Conservation (phyloP, 768 basidiomycete species). For the Xanthoconium purpureum region DNA sequence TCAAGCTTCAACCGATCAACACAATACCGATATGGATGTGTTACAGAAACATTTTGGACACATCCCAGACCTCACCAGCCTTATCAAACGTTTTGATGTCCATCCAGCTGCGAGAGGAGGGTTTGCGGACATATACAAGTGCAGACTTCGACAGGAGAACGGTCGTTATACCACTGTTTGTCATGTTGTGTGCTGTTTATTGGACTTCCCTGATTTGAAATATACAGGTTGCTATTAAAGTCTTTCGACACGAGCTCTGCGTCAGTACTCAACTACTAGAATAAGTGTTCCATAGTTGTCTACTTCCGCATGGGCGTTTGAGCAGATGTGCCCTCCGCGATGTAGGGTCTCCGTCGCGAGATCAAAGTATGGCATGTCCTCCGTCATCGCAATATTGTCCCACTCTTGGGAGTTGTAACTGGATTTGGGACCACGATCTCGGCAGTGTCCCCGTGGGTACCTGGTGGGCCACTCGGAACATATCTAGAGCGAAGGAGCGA, state of each 20-base stretch:
- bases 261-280: neutral
- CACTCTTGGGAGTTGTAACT: neutral
- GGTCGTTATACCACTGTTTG: neutral
- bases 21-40: neutral
- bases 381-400: slow-evolving; percentile 2
- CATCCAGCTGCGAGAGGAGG: neutral
- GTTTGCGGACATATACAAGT: neutral
- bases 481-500: neutral
- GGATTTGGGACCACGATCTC: neutral
- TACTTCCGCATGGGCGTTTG: neutral
- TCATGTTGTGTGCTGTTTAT: neutral
- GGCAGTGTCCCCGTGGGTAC: neutral
- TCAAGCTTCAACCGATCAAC: neutral
- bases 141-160: neutral
- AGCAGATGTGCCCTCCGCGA: neutral
- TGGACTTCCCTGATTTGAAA: neutral
- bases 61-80: neutral
- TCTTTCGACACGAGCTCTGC: neutral
- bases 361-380: slow-evolving; percentile 3
- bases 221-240: neutral
- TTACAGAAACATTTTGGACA: neutral
- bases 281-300: neutral
- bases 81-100: neutral
- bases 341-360: neutral
- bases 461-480: neutral